Evolutionary conservation across 177 flowering plant genomes (phyloP).

Genomic region (Tripterygium wilfordii): DNA sequence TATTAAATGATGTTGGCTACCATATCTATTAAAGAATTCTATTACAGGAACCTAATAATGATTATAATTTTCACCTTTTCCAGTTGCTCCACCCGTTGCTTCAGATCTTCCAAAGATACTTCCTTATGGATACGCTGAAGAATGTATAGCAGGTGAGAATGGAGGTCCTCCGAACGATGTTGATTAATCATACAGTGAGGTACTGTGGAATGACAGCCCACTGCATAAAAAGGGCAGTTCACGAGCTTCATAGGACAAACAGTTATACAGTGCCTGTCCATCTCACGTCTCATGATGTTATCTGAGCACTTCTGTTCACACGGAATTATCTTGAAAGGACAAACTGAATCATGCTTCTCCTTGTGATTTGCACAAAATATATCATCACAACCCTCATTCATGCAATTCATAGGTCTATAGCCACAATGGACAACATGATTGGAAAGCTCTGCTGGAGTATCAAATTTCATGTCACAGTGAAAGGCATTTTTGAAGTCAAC

Average conservation of each 20-base stretch:
- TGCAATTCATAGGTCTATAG: constrained; percentile 53
- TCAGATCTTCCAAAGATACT: constrained; percentile 41
- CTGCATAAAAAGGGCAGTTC: constrained; percentile 65
- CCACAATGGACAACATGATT: constrained; percentile 43
- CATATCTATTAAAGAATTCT: too few species aligned
- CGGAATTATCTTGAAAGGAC: constrained; percentile 70
- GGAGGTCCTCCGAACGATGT: constrained; percentile 48
- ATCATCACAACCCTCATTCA: constrained; percentile 52
- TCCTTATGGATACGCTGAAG: constrained; percentile 52
- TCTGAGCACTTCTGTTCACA: constrained; percentile 81
- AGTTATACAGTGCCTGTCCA: constrained; percentile 92
- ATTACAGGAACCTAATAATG: too few species aligned
- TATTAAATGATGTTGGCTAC: too few species aligned
- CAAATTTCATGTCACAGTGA: constrained; percentile 57
- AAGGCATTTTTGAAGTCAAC: constrained; percentile 50
- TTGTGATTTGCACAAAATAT: constrained; percentile 48
- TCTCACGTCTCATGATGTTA: constrained; percentile 65
- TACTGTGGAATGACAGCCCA: constrained; percentile 61
- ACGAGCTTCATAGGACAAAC: constrained; percentile 85
- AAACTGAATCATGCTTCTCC: constrained; percentile 60
- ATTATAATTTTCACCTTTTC: constrained; percentile 63
- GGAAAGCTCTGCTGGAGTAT: constrained; percentile 37
- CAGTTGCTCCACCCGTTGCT: constrained; percentile 34
- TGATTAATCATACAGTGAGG: constrained; percentile 41
- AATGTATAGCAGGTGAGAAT: constrained; percentile 44